These are phyloP conservation scores for Spongospora subterranea DNA, from an alignment of 208 protist genomes.

Conservation along the genomic window DNA sequence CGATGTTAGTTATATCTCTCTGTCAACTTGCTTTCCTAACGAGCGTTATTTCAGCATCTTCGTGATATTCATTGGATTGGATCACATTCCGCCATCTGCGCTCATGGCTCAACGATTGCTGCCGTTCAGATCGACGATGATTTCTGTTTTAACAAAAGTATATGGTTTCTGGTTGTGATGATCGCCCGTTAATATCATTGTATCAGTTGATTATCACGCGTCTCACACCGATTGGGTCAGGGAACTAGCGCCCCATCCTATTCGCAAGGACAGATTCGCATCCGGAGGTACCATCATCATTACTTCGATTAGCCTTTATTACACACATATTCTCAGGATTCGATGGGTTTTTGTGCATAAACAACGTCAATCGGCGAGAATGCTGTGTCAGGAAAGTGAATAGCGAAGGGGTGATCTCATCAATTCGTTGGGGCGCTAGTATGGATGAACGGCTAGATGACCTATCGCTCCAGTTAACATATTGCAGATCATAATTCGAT, in stretches of 20 bases:
- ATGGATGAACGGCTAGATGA: background rate
- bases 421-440: background rate
- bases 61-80: background rate
- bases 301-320: background rate
- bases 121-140: background rate
- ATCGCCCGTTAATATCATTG: background rate
- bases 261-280: background rate
- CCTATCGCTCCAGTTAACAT: background rate
- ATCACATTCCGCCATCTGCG: background rate
- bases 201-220: background rate
- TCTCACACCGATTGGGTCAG: background rate
- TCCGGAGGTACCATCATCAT: background rate
- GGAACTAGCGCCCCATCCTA: background rate
- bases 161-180: background rate
- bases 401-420: background rate
- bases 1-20: background rate
- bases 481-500: background rate
- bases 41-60: background rate
- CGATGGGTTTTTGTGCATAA: background rate
- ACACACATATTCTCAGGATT: background rate
- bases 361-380: background rate
- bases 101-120: background rate
- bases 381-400: background rate
- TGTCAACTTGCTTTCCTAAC: background rate
- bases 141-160: background rate